Percentiles rank a stretch among this genome's conserved stretches.
Conservation (phyloP, 305 asterid species). For the Fraxinus paxiana region DNA sequence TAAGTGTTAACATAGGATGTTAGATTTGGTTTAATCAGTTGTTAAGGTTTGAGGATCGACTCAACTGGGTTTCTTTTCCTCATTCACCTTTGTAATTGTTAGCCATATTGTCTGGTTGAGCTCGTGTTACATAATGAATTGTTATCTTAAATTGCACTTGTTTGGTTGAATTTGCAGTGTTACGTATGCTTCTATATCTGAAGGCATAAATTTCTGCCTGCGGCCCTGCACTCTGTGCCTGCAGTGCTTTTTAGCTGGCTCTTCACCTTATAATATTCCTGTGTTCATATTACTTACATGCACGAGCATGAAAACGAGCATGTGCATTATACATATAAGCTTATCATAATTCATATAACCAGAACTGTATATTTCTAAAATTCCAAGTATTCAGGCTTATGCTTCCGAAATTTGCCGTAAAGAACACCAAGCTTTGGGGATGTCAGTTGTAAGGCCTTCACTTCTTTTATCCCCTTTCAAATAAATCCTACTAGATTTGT, state of each 20-base stretch:
- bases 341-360: not conserved
- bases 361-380: not conserved
- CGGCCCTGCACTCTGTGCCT: not conserved
- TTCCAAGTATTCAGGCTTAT: conserved; percentile 51
- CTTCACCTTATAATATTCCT: not conserved
- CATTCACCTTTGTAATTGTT: not conserved
- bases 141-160: not conserved
- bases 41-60: not conserved
- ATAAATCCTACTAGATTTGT: not conserved
- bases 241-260: not conserved
- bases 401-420: conserved; percentile 70
- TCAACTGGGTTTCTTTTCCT: not conserved
- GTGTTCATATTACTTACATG: not conserved
- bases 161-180: not conserved
- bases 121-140: not conserved
- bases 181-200: not conserved
- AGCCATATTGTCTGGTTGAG: not conserved
- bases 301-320: not conserved
- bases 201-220: not conserved
- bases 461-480: conserved; percentile 6
- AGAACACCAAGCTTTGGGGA: conserved; percentile 75
- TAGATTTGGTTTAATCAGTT: not conserved
- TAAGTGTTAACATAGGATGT: not conserved
- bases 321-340: not conserved
- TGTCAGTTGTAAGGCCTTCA: conserved; percentile 61